Conservation (phyloP, 108 stramenopile genomes). For the Aureococcus anophagefferens region DNA sequence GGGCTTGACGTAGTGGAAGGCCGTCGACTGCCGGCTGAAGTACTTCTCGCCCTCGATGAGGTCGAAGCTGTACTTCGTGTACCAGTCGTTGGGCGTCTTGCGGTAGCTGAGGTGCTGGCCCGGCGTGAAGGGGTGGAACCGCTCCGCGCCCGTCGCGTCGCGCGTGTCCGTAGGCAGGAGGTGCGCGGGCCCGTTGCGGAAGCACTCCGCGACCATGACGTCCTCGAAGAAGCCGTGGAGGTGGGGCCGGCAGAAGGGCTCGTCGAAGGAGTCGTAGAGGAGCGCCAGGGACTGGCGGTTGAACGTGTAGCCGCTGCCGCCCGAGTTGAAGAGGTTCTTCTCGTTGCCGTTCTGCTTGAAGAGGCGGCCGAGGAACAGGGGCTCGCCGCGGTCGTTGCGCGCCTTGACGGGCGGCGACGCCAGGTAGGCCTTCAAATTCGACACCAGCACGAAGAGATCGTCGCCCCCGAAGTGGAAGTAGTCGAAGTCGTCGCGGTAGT, state of each 20-base stretch:
- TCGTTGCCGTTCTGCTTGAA: conserved; percentile 12
- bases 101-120: conserved; percentile 22
- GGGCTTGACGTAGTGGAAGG: conserved; percentile 1
- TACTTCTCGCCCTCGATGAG: neutral
- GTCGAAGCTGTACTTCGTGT: conserved; percentile 1
- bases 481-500: conserved; percentile 33
- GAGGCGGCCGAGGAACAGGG: conserved; percentile 37
- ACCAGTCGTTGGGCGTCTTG: conserved; percentile 6
- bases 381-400: conserved; percentile 7
- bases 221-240: conserved; percentile 28
- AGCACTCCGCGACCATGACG: conserved; percentile 22
- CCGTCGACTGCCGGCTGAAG: neutral
- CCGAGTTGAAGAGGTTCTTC: conserved; percentile 33
- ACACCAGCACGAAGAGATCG: conserved; percentile 28
- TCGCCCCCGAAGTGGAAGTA: conserved; percentile 33
- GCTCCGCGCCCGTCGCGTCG: conserved; percentile 26
- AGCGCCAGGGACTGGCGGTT: conserved; percentile 34
- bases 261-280: conserved; percentile 34
- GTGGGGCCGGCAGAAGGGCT: conserved; percentile 25
- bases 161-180: conserved; percentile 24
- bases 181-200: conserved; percentile 14
- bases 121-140: conserved; percentile 39
- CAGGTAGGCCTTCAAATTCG: conserved; percentile 21
- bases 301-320: conserved; percentile 50
- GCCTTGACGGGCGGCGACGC: neutral